These are phyloP conservation scores for Cyberlindnera amylophila DNA, from an alignment of 805 yeast genomes.

Conservation along the genomic window DNA sequence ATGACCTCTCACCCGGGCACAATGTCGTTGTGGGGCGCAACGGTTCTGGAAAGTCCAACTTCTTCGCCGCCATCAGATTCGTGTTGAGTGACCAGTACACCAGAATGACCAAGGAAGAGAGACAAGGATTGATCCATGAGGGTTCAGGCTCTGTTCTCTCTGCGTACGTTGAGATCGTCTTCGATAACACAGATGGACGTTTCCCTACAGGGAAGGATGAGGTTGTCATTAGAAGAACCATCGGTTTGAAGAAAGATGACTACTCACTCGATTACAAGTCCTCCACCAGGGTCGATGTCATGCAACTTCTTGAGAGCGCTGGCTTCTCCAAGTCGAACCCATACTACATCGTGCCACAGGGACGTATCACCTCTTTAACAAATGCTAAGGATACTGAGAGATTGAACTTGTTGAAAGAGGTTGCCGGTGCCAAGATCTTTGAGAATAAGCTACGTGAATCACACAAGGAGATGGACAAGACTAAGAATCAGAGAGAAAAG, in stretches of 20 bases:
- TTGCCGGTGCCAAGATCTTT: conserved; percentile 91
- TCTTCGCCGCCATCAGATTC: conserved; percentile 91
- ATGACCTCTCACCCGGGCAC: conserved; percentile 71
- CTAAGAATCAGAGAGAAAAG: conserved; percentile 64
- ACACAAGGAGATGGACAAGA: conserved; percentile 69
- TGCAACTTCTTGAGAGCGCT: conserved; percentile 81
- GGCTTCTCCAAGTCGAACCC: conserved; percentile 91
- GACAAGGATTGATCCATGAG: conserved; percentile 84
- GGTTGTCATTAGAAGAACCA: conserved; percentile 77
- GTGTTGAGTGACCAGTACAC: conserved; percentile 88
- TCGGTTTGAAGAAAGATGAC: conserved; percentile 91
- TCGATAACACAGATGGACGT: conserved; percentile 75
- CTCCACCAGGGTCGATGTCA: conserved; percentile 75
- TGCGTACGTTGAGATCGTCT: conserved; percentile 86
- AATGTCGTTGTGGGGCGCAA: conserved; percentile 89
- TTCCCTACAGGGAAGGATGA: conserved; percentile 56
- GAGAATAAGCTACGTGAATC: conserved; percentile 80
- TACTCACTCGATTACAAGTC: conserved; percentile 78
- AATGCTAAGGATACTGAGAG: conserved; percentile 87
- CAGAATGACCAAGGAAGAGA: conserved; percentile 77
- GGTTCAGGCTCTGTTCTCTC: conserved; percentile 89
- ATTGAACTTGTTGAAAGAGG: conserved; percentile 75
- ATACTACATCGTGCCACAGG: conserved; percentile 96
- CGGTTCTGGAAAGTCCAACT: conserved; percentile 96
- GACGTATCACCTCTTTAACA: conserved; percentile 81